Conservation (phyloP, 441 rosid genomes). For the Erodium moschatum region DNA sequence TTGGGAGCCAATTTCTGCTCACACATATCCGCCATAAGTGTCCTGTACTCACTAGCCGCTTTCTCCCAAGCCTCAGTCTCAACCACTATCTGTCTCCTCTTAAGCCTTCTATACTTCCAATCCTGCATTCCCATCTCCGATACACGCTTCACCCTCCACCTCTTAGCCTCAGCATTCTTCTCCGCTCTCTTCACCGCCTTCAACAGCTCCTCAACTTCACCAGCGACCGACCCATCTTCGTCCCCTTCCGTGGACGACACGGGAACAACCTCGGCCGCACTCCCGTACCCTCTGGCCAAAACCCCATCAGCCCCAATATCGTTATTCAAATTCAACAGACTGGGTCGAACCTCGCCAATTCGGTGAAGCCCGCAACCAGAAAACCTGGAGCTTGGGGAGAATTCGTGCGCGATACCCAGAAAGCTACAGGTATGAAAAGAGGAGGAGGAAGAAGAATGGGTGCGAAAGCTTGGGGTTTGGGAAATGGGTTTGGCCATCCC, state of each 20-base stretch:
- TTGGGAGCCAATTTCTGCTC: slow-evolving; percentile 91
- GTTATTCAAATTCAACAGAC: slow-evolving; percentile 2
- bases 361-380: too few species aligned
- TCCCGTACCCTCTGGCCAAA: slow-evolving; percentile 32
- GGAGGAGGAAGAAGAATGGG: too few species aligned
- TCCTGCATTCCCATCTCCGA: slow-evolving; percentile 47
- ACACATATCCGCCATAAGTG: slow-evolving; percentile 72
- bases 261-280: slow-evolving; percentile 42
- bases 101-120: slow-evolving; percentile 43
- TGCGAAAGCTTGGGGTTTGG: neutral
- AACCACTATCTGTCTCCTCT: slow-evolving; percentile 53
- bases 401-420: too few species aligned
- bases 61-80: slow-evolving; percentile 94
- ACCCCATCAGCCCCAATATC: slow-evolving; percentile 14
- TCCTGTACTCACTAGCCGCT: slow-evolving; percentile 76
- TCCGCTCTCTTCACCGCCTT: slow-evolving; percentile 23
- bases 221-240: slow-evolving; percentile 37
- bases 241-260: too few species aligned
- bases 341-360: too few species aligned
- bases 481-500: neutral
- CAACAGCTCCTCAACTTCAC: slow-evolving; percentile 39
- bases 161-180: slow-evolving; percentile 3
- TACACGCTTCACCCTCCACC: slow-evolving; percentile 31
- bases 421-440: too few species aligned
- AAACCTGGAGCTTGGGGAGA: too few species aligned